Evolutionary conservation across 768 basidiomycete genomes (phyloP), one percentile per base, ranked within the genome.

Genomic region (Glaciozyma martinii): DNA sequence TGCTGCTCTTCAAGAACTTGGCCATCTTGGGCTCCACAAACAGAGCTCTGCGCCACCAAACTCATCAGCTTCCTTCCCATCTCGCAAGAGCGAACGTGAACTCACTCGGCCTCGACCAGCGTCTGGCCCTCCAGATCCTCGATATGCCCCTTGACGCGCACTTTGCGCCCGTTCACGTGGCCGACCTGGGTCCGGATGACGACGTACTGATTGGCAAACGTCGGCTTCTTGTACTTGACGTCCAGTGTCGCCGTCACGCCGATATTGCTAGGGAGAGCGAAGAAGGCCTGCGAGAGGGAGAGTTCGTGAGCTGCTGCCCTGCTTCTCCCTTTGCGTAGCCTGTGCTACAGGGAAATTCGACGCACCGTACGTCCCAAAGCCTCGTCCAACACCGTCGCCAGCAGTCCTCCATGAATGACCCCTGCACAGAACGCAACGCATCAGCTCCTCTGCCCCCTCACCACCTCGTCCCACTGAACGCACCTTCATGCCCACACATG

Each of bases 1-100:
- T 84, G 83, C 49, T 55, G 59, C 62, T 67, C 49, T 55, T 62
- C 32, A 95, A 79, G 57, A 91, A 79, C 62, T 85, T 84, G 3
- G 92, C 88, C 72, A 93, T 91, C 63, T 84, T 85, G 2, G 93
- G 93, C 72, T 97, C 90, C 19, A 97, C 84, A 72, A 94, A 95
- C 44, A 86, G 80, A 0, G 83, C 88, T 0, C 89, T 90, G 73
- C 10, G 33, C 6, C 21, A 40, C n/a, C 47, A 37, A 42, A 29
- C 46, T 6, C 52, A 55, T 49, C n/a, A n/a, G 40, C 52, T 21
- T 3, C n/a, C 43, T 7, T 32, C 40, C 23, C 50, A 32, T 29
- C 37, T 32, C 30, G 6, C 0, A 23, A 54, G n/a, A 57, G 49
- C 42, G 66, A 56, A 42, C n/a, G 32, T 59, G 8, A 27, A 82